Percentiles rank a stretch among this genome's conserved stretches.
Evolutionary conservation across 2,329 filamentous ascomycete genomes (phyloP).

Genomic region (Fusarium verrucosum): DNA sequence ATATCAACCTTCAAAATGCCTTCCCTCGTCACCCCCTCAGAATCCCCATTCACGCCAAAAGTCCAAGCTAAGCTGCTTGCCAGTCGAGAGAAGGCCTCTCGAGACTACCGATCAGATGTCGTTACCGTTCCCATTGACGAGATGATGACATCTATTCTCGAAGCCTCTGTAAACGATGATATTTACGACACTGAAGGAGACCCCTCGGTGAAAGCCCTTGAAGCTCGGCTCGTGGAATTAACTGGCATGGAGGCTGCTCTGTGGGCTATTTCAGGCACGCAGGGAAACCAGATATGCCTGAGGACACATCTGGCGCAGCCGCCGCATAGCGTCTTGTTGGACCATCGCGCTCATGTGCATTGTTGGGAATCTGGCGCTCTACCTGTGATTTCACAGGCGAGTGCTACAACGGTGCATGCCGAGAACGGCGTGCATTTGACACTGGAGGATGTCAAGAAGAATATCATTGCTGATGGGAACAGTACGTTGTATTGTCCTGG

Average conservation of each 20-base stretch:
- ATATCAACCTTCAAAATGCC: constrained; percentile 11
- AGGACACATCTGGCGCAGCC: constrained; percentile 44
- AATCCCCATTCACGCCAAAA: constrained; percentile 24
- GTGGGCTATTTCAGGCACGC: constrained; percentile 43
- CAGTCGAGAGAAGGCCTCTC: constrained; percentile 32
- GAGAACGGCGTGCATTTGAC: constrained; percentile 76
- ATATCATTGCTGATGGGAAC: constrained; percentile 42
- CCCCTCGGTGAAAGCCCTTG: constrained; percentile 41
- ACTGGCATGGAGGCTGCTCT: constrained; percentile 44
- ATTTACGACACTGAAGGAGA: constrained; percentile 44
- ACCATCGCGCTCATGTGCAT: constrained; percentile 78
- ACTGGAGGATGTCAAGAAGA: constrained; percentile 72
- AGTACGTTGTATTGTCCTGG: constrained; percentile 21
- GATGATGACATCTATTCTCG: constrained; percentile 44
- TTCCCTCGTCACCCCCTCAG: not conserved
- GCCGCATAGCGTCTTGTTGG: constrained; percentile 51
- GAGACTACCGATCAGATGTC: constrained; percentile 44
- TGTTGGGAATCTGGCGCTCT: constrained; percentile 71
- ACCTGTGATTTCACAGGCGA: constrained; percentile 73
- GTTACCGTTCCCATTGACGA: constrained; percentile 41
- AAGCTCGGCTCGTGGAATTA: constrained; percentile 35
- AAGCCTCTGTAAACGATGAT: constrained; percentile 44
- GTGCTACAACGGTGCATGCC: constrained; percentile 71
- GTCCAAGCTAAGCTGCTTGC: constrained; percentile 18
- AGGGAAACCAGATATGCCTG: constrained; percentile 45